A percentile compares a stretch with the other conserved stretches of the same genome.
These are phyloP conservation scores for Apiotrichum porosum DNA, from an alignment of 1,284 basidiomycete genomes.

Conservation along the genomic window DNA sequence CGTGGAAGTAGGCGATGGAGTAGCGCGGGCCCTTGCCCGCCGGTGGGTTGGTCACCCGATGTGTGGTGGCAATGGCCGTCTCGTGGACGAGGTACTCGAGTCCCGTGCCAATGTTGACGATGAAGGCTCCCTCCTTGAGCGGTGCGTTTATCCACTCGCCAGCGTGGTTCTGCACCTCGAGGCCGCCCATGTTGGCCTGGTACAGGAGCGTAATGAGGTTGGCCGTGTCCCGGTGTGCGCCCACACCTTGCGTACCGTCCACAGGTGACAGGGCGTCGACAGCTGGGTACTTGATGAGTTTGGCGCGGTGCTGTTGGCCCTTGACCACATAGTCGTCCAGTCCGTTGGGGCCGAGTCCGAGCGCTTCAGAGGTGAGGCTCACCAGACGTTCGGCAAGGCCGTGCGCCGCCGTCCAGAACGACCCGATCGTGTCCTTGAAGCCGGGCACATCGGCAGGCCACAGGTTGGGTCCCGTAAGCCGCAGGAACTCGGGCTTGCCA, in stretches of 20 bases:
- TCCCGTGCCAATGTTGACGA: conserved; percentile 79
- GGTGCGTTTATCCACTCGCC: conserved; percentile 63
- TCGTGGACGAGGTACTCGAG: conserved; percentile 86
- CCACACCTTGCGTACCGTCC: conserved; percentile 19
- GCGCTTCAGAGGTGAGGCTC: conserved; percentile 9
- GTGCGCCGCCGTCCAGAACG: conserved; percentile 5
- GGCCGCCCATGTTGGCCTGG: conserved; percentile 49
- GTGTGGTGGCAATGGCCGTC: conserved; percentile 76
- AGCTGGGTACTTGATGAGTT: conserved; percentile 20
- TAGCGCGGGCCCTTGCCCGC: conserved; percentile 64
- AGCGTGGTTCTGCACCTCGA: conserved; percentile 65
- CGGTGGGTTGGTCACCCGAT: conserved; percentile 66
- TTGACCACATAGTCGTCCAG: conserved; percentile 9
- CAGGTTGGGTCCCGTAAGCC: conserved; percentile 15
- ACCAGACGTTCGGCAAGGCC: conserved; percentile 11
- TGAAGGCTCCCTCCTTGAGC: conserved; percentile 60
- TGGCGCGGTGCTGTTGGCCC: conserved; percentile 17
- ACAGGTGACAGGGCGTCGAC: conserved; percentile 9
- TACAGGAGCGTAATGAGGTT: conserved; percentile 65
- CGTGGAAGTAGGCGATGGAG: conserved; percentile 63
- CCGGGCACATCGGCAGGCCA: conserved; percentile 10
- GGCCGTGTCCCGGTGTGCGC: conserved; percentile 19
- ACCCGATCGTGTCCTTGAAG: conserved; percentile 6
- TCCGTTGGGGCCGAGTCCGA: conserved; percentile 9
- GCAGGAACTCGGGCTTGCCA: conserved; percentile 10